Percentiles rank a stretch among this genome's conserved stretches.
phyloP scores from a whole-genome alignment of 768 basidiomycete species.

The Tulasnella sp. region DNA sequence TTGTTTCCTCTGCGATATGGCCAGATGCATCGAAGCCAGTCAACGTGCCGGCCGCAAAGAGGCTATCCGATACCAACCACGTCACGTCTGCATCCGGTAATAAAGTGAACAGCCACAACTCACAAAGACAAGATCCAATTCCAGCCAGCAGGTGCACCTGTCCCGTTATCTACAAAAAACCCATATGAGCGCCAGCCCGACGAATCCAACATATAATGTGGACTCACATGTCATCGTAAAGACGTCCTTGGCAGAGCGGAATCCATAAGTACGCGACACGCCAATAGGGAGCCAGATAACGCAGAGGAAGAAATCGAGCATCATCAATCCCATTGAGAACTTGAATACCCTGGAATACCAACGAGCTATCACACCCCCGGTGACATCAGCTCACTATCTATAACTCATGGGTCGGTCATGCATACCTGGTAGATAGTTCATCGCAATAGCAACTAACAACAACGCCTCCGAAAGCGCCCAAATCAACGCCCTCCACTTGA shows the following conservation, averaged over 20 bases:
- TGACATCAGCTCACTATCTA: too few species aligned
- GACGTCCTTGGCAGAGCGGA: slow-evolving; percentile 69
- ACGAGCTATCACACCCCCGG: slow-evolving; percentile 22
- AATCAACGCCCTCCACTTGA: slow-evolving; percentile 77
- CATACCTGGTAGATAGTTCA: slow-evolving; percentile 76
- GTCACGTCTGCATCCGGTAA: neutral
- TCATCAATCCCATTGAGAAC: slow-evolving; percentile 57
- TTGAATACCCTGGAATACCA: slow-evolving; percentile 66
- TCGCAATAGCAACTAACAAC: slow-evolving; percentile 55
- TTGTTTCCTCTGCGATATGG: slow-evolving; percentile 81
- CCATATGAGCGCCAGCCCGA: too few species aligned
- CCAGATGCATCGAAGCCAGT: slow-evolving; percentile 87
- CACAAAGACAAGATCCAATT: slow-evolving; percentile 86
- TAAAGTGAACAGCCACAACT: slow-evolving; percentile 21
- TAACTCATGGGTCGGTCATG: too few species aligned
- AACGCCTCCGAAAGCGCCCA: slow-evolving; percentile 72
- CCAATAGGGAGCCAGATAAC: slow-evolving; percentile 89
- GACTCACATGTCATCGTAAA: slow-evolving; percentile 65
- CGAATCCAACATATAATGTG: neutral
- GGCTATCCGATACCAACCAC: slow-evolving; percentile 32
- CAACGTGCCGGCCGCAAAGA: slow-evolving; percentile 78
- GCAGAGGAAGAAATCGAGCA: slow-evolving; percentile 79
- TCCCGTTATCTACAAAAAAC: slow-evolving; percentile 63
- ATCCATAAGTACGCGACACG: slow-evolving; percentile 79
- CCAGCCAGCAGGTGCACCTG: slow-evolving; percentile 76